These are phyloP conservation scores for Aspergillus neotritici DNA, from an alignment of 2,329 filamentous ascomycete species.

Conservation along the genomic window DNA sequence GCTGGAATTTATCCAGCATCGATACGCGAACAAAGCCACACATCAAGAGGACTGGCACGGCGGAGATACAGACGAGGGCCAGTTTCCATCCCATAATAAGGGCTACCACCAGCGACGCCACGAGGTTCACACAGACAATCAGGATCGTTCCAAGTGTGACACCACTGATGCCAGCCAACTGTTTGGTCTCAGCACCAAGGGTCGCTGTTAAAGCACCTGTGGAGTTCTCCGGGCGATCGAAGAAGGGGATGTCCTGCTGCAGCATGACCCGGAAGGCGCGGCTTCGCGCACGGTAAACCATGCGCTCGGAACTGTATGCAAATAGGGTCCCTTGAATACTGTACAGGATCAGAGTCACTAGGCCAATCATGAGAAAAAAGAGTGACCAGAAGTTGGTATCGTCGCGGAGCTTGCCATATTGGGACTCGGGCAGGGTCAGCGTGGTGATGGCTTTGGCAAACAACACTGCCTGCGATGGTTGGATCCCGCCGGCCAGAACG, in stretches of 20 bases:
- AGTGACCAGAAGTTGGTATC: constrained; percentile 75
- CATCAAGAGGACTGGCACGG: constrained; percentile 37
- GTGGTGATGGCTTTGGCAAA: constrained; percentile 79
- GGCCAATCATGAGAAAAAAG: constrained; percentile 79
- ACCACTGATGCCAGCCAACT: constrained; percentile 55
- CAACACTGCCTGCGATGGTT: constrained; percentile 69
- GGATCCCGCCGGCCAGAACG: constrained; percentile 69
- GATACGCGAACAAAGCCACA: constrained; percentile 40
- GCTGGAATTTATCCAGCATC: constrained; percentile 45
- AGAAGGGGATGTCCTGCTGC: constrained; percentile 25
- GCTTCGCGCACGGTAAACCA: constrained; percentile 74
- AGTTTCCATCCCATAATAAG: constrained; percentile 75
- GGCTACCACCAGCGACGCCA: constrained; percentile 61
- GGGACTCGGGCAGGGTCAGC: constrained; percentile 52
- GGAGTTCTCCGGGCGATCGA: constrained; percentile 19
- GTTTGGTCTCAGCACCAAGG: constrained; percentile 65
- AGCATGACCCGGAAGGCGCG: constrained; percentile 31
- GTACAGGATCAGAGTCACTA: constrained; percentile 64
- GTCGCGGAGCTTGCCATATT: constrained; percentile 53
- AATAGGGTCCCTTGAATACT: constrained; percentile 64
- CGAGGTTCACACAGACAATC: constrained; percentile 66
- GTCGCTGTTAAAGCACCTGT: constrained; percentile 64
- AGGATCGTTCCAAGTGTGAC: constrained; percentile 75
- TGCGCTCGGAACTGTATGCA: constrained; percentile 73
- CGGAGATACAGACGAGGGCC: constrained; percentile 56